Evolutionary conservation across 2,329 filamentous ascomycete species (phyloP).

Genomic region (Colletotrichum sp.): DNA sequence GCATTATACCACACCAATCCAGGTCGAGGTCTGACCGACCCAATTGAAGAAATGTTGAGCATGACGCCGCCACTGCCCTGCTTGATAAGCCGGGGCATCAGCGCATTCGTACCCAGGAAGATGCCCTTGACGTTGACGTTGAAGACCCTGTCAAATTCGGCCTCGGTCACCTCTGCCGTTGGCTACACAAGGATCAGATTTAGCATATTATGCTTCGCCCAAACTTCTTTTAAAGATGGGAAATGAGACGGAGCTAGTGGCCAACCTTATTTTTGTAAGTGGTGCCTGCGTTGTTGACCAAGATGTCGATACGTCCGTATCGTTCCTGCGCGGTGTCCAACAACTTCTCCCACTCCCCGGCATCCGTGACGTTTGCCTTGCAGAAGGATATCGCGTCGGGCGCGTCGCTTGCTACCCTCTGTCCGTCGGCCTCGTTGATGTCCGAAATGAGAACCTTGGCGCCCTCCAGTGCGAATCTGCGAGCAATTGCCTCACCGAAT

Average conservation of each 20-base stretch:
- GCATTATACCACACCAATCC: slow-evolving; percentile 75
- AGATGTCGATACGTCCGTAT: slow-evolving; percentile 59
- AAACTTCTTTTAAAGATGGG: not conserved
- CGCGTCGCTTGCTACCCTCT: slow-evolving; percentile 42
- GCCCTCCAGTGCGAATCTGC: slow-evolving; percentile 64
- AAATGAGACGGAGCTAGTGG: no score
- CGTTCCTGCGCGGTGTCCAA: slow-evolving; percentile 48
- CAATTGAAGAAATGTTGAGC: slow-evolving; percentile 77
- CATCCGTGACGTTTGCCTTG: slow-evolving; percentile 54
- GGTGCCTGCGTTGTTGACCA: slow-evolving; percentile 67
- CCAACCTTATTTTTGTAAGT: slow-evolving; percentile 60
- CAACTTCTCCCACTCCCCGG: slow-evolving; percentile 57
- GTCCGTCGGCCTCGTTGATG: slow-evolving; percentile 58
- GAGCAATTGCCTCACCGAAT: slow-evolving; percentile 67
- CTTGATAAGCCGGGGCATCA: slow-evolving; percentile 48
- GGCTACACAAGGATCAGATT: slow-evolving; percentile 34
- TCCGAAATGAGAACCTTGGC: slow-evolving; percentile 67
- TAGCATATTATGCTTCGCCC: not conserved
- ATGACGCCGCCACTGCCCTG: slow-evolving; percentile 78
- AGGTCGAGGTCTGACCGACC: slow-evolving; percentile 68
- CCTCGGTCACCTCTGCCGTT: slow-evolving; percentile 67
- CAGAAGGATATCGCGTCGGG: slow-evolving; percentile 38
- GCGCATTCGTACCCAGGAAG: slow-evolving; percentile 62
- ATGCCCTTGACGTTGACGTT: slow-evolving; percentile 73
- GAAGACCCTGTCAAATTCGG: slow-evolving; percentile 71